These are phyloP conservation scores for Lactarius trivialis DNA, from an alignment of 768 basidiomycete genomes.

Conservation along the genomic window DNA sequence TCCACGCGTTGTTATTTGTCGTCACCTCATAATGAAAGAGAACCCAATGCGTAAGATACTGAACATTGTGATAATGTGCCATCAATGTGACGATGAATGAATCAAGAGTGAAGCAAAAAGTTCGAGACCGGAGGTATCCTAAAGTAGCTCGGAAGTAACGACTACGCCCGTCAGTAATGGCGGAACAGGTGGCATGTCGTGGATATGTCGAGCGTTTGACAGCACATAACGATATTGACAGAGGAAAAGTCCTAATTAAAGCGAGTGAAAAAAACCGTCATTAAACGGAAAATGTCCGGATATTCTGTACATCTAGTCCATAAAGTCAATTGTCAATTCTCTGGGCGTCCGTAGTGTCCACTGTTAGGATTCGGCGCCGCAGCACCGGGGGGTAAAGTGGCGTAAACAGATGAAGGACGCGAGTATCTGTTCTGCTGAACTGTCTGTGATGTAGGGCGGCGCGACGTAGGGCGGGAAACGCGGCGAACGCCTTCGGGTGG, in stretches of 20 bases:
- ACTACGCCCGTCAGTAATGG: neutral
- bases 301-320: constrained; percentile 16
- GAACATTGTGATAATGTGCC: constrained; percentile 2
- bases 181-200: neutral
- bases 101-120: neutral
- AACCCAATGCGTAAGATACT: neutral
- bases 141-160: neutral
- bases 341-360: neutral
- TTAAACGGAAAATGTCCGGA: constrained; percentile 16
- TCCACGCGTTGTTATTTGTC: neutral
- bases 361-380: constrained; percentile 38
- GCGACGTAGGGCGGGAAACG: constrained; percentile 55
- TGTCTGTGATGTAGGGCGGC: constrained; percentile 56
- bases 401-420: constrained; percentile 41
- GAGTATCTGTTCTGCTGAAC: constrained; percentile 64
- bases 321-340: constrained; percentile 2
- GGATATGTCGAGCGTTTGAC: neutral
- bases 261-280: constrained; percentile 9
- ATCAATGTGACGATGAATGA: neutral
- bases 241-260: constrained; percentile 6
- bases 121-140: constrained; percentile 8
- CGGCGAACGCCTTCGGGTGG: constrained; percentile 75
- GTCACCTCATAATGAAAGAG: neutral
- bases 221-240: constrained; percentile 6
- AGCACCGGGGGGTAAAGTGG: constrained; percentile 65